Evolutionary conservation across 2,329 filamentous ascomycete genomes (phyloP), one percentile per base, ranked within the genome.

Genomic region (Eurotiales sp.): DNA sequence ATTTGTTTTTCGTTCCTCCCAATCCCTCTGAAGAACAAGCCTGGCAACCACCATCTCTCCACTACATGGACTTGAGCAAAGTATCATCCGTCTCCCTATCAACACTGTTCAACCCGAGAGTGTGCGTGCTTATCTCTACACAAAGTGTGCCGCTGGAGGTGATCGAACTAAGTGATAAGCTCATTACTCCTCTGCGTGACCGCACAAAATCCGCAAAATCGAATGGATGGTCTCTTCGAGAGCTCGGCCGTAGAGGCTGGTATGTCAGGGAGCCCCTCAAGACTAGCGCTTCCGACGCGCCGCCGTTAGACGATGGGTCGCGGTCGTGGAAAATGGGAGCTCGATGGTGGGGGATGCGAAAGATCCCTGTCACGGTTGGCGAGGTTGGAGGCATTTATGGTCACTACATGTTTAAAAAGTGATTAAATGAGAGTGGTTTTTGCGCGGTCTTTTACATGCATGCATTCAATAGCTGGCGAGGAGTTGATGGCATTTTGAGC

Each of bases 251-350:
- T 39, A 81, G 65, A 80, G 86, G 86, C 65, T 91, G 67, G 86
- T 90, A 69, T 72, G 84, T 75, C 27, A 68, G 75, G 10, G 70
- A 73, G 49, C 72, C 71, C 4, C 56, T 61, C 4, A 67, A 56
- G 59, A 74, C 64, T 14, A 40, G 39, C 25, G 27, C 32, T 8
- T 17, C 8, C 55, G 60, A 61, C 42, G 56, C 58, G 45, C 58
- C 58, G 50, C 54, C 53, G 25, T 46, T 60, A 1, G 82, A 86
- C 63, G 79, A 84, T 58, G 83, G 83, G 1, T 68, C 73, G 42
- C 75, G 84, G 27, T 72, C 74, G 61, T 93, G 88, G 88, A 93
- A 93, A 75, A 87, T 90, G 85, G 88, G 88, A 27, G 88, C 88
- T 44, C 81, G 83, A 60, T 88, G 84, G 72, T 92, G 88, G 88